Evolutionary conservation across 352 stramenopile genomes (phyloP).

Genomic region (Globisporangium paroecandrum): DNA sequence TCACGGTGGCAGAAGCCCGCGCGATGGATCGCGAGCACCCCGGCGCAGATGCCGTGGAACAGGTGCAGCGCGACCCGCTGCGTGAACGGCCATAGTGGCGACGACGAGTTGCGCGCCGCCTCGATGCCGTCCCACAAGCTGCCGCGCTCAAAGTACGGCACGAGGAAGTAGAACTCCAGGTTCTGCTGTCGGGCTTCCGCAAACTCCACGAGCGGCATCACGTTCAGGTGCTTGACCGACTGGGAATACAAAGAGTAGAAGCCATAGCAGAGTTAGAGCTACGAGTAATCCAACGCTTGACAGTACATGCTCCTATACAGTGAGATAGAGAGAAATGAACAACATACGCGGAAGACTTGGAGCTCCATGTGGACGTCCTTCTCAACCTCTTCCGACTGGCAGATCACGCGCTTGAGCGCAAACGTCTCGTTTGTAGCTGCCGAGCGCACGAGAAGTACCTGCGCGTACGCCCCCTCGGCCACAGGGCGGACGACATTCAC

Average conservation of each 20-base stretch:
- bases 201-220: constrained; percentile 81
- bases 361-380: constrained; percentile 75
- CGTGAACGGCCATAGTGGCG: constrained; percentile 78
- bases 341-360: constrained; percentile 62
- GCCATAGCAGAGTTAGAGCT: neutral
- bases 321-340: neutral
- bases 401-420: constrained; percentile 80
- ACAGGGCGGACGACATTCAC: constrained; percentile 69
- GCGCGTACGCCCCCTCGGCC: constrained; percentile 71
- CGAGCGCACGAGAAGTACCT: constrained; percentile 81
- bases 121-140: constrained; percentile 80
- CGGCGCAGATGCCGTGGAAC: constrained; percentile 81
- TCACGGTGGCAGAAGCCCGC: constrained; percentile 83
- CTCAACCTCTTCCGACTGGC: constrained; percentile 79
- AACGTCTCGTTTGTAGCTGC: constrained; percentile 64
- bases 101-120: constrained; percentile 57
- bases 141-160: constrained; percentile 82
- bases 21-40: constrained; percentile 68
- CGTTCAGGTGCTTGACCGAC: constrained; percentile 78
- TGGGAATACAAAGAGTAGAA: constrained; percentile 16
- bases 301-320: neutral
- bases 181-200: constrained; percentile 58
- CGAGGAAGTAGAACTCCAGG: constrained; percentile 83
- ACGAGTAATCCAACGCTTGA: neutral
- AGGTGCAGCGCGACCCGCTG: constrained; percentile 78